Evolutionary conservation across 2,329 filamentous ascomycete species (phyloP), one percentile per base, ranked within the genome.

Genomic region (Dactylellina leptospora): DNA sequence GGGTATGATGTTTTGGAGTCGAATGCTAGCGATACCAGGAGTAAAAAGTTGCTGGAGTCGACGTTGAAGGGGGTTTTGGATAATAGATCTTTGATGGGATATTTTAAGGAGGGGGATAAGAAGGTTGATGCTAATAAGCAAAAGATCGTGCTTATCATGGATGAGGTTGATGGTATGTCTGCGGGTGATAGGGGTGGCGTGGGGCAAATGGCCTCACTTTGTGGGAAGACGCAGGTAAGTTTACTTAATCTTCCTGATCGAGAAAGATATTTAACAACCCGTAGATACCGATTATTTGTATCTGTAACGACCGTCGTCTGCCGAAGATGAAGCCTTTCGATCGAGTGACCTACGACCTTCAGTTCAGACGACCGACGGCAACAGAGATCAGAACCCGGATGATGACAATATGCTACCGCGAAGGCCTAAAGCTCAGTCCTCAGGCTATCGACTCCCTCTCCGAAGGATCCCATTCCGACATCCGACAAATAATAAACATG

Each of bases 321-420:
- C 95, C 90, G 27, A 99, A 99, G 84, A 99, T 99, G 95, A 97
- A 93, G 81, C 95, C 95, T 0, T 99, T 99, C 78, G 93, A 97
- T 78, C 86, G 87, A 77, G 89, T 90, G 56, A 89, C 91, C 1
- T 93, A 86, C 77, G 93, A 97, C 75, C 82, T 99, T 74, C 87
- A 88, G 44, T 99, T 99, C 83, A 87, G 90, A 78, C 88, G 93
- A 25, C 95, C 95, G 3, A 96, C 92, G 0, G 88, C 92, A 1
- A 92, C 97, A 56, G 91, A 96, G 81, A 92, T 99, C 59, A 87
- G 93, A 58, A 93, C 91, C 30, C 87, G 95, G 20, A 91, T 99
- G 78, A 93, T 93, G 84, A 97, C 95, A 0, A 96, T 99, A 74
- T 96, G 92, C 77, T 96, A 90, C 80, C 87, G 93, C 74, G 95